Base-by-base conservation (phyloP, 2,329 filamentous ascomycete genomes). In the Phialophora macrospora region DNA sequence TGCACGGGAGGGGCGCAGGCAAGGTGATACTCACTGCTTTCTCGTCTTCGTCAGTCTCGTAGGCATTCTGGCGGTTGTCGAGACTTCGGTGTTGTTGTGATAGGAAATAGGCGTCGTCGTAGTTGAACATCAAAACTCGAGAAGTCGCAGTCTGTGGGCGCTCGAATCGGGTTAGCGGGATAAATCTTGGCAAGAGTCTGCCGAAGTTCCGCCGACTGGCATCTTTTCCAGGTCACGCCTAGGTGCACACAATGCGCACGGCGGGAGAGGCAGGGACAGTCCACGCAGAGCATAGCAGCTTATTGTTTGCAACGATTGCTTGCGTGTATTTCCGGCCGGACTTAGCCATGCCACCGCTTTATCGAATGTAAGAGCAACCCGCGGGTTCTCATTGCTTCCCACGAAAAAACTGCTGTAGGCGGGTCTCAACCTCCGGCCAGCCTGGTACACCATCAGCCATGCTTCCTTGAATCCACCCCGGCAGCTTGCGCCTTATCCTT, bases 391-490 rank as follows among this genome's bases (percentile, higher is more conserved):
- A 60, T 41, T 54, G 58, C 48, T 64, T 67, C 22, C 55, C 57
- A 20, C 30, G 57, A 72, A 90, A 90, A 71, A 90, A 90, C 0
- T 74, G 74, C 9, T 82, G 81, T 70, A 89, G 73, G 6, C 80
- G 79, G 1, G 83, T 83, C 85, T 90, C 88, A 73, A 90, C 75
- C 67, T 82, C 83, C 22, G 82, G 83, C 71, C 90, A 78, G 5
- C 81, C 81, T 69, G 80, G 81, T 34, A 80, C 77, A 73, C 85
- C 79, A 71, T 83, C 79, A 17, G 79, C 81, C 62, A 96, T 78
- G 41, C 90, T 92, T 11, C 84, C 86, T 71, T 85, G 85, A 73
- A 99, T 98, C 95, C 95, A 99, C 1, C 85, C 88, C 0, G 95
- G 95, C 71, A 99, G 78, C 79, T 97, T 98, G 26, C 78, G 80